Base-by-base conservation (phyloP, 495 filamentous ascomycete species). In the Penicillium pulvis region DNA sequence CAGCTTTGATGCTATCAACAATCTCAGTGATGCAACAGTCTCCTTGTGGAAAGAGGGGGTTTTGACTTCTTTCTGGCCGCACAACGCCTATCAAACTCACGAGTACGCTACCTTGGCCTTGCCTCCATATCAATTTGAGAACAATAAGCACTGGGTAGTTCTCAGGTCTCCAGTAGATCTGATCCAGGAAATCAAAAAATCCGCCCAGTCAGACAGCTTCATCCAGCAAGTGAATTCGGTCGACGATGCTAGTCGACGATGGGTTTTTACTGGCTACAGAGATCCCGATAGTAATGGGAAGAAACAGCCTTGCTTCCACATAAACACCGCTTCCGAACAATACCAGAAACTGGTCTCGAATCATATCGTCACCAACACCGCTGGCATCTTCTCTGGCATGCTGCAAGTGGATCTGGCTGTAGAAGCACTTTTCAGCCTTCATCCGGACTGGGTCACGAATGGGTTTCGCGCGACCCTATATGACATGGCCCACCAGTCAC, bases 101-200 rank as follows among this genome's bases (percentile, higher is more conserved):
- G 61, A 73, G 3, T 78, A 79, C 53, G 28, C 50, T 6, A 53
- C 44, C 7, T 6, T 83, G 17, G 50, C 69, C 2, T 72, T 86
- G 1, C 83, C 83, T 10, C 76, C 82, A 0, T 85, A 84, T 43
- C 78, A 83, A 57, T 86, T 86, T 48, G 79, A 82, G 26, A 76
- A 76, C 55, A 58, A 72, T 0, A 11, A 60, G 0, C 77, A 81
- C 47, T 81, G 77, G 77, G 17, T 50, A 16, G n/a, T 8, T 20
- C 17, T 46, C 17, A 23, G 12, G 17, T 46, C 44, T 11, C 44
- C 44, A 1, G 9, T 8, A 5, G 44, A 20, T 6, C 2, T 7
- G 10, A 19, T 24, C 44, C 6, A 46, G 20, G 39, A 42, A 6
- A 11, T 2, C 6, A 46, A 46, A 11, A 20, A 46, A 12, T 24